These are phyloP conservation scores for Durotheca rogersii DNA, from an alignment of 495 filamentous ascomycete genomes.

Conservation along the genomic window DNA sequence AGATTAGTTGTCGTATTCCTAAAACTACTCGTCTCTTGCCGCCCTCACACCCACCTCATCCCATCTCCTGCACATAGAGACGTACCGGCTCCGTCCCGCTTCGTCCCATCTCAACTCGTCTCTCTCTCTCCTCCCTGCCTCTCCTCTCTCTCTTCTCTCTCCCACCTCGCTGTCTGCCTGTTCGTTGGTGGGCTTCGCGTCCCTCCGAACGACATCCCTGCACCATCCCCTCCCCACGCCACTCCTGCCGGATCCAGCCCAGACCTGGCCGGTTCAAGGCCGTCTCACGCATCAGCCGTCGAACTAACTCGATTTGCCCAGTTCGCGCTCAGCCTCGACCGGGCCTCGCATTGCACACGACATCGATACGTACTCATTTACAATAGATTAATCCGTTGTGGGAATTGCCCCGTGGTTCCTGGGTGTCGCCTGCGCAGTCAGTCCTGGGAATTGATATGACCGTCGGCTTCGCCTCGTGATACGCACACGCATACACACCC, in stretches of 20 bases:
- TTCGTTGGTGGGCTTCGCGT: constrained; percentile 8
- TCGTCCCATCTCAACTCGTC: too few relatives aligned
- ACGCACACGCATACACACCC: constrained; percentile 22
- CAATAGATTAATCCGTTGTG: constrained; percentile 20
- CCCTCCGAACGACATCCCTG: constrained; percentile 4
- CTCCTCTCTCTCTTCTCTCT: too few relatives aligned
- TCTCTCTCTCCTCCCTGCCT: too few relatives aligned
- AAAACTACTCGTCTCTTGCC: too few relatives aligned
- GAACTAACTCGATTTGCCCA: constrained; percentile 26
- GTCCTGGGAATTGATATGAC: constrained; percentile 29
- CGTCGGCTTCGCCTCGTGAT: constrained; percentile 38
- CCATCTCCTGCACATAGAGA: constrained; percentile 14
- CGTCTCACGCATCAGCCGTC: constrained; percentile 34
- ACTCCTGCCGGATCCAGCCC: constrained; percentile 24
- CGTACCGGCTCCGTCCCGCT: constrained; percentile 23
- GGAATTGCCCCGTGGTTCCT: constrained; percentile 16
- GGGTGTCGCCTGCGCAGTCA: background rate
- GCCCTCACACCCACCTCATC: too few relatives aligned
- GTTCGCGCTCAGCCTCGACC: constrained; percentile 36
- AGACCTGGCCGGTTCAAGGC: constrained; percentile 32
- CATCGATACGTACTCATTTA: constrained; percentile 24
- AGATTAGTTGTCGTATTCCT: too few relatives aligned
- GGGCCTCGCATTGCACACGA: constrained; percentile 35
- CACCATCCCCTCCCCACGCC: constrained; percentile 2
- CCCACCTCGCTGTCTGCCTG: too few relatives aligned